Evolutionary conservation across 164 flowering plant genomes (phyloP).

Genomic region (Piper longum): DNA sequence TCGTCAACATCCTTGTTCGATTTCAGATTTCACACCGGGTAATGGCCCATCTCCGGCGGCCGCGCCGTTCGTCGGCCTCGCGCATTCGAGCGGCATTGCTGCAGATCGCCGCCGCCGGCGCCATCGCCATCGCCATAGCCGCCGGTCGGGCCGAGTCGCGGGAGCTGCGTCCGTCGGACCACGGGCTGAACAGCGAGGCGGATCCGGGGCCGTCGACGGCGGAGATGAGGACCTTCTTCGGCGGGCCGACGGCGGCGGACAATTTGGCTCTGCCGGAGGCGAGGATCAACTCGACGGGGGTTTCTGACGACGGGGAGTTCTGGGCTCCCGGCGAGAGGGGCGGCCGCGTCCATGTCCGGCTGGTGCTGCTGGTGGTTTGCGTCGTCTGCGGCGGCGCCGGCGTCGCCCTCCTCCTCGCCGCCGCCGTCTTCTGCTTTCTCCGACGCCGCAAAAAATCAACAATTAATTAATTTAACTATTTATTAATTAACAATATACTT

Average conservation of each 20-base stretch:
- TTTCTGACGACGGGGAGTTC: constrained; percentile 1
- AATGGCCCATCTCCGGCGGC: too few relatives aligned
- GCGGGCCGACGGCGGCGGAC: not conserved
- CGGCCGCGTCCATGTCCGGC: not conserved
- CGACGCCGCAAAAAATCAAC: too few relatives aligned
- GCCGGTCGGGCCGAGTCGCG: constrained; percentile 1
- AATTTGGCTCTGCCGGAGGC: not conserved
- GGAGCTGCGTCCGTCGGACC: constrained; percentile 4
- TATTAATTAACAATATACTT: too few relatives aligned
- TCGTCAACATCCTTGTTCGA: too few relatives aligned
- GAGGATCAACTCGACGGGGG: constrained; percentile 1
- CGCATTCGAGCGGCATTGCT: too few relatives aligned
- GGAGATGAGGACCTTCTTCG: constrained; percentile 5
- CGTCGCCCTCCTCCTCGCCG: too few relatives aligned
- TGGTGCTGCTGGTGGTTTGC: constrained; percentile 3
- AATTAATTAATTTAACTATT: too few relatives aligned
- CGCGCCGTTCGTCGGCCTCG: too few relatives aligned
- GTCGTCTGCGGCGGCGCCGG: constrained; percentile 2
- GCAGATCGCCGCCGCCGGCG: too few relatives aligned
- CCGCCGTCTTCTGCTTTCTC: too few relatives aligned
- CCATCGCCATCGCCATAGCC: too few relatives aligned
- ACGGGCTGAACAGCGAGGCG: not conserved
- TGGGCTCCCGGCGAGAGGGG: not conserved
- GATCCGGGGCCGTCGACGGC: not conserved
- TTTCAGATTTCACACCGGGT: too few relatives aligned